Conservation (phyloP, 177 flowering plant genomes). For the Vitis hybrid region DNA sequence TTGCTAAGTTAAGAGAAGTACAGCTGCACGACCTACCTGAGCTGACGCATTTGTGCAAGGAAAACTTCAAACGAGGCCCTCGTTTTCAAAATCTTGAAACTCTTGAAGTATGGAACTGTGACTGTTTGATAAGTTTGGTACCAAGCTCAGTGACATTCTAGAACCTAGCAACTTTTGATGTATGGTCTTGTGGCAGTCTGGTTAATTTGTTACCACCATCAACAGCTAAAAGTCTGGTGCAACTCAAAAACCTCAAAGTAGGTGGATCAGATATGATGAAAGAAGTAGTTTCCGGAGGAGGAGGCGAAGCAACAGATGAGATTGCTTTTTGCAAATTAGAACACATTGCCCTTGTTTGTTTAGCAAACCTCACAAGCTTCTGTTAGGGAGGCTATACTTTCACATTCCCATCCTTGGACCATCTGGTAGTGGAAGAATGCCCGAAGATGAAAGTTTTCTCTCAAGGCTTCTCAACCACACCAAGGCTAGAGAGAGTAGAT, state of each 20-base stretch:
- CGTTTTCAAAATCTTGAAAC: no score
- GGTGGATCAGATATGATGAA: neutral
- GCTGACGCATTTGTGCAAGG: no score
- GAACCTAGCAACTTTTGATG: no score
- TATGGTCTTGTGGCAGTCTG: no score
- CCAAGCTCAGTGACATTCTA: no score
- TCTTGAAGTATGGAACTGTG: no score
- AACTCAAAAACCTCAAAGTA: neutral
- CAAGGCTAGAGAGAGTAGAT: constrained; percentile 1
- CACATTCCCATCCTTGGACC: constrained; percentile 5
- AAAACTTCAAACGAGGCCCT: no score
- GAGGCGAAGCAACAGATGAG: neutral
- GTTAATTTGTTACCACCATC: no score
- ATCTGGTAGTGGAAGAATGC: neutral
- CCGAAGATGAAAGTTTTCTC: constrained; percentile 6
- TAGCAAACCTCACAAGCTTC: constrained; percentile 6
- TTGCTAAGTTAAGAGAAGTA: no score
- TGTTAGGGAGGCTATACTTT: neutral
- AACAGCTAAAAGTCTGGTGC: neutral
- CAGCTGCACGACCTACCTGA: no score
- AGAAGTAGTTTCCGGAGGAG: no score
- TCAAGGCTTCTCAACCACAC: neutral
- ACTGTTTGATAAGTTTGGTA: no score
- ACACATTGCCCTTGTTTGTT: neutral
- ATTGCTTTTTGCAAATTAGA: neutral